Conservation (phyloP, 768 basidiomycete species). For the Gautieria morchelliformis region DNA sequence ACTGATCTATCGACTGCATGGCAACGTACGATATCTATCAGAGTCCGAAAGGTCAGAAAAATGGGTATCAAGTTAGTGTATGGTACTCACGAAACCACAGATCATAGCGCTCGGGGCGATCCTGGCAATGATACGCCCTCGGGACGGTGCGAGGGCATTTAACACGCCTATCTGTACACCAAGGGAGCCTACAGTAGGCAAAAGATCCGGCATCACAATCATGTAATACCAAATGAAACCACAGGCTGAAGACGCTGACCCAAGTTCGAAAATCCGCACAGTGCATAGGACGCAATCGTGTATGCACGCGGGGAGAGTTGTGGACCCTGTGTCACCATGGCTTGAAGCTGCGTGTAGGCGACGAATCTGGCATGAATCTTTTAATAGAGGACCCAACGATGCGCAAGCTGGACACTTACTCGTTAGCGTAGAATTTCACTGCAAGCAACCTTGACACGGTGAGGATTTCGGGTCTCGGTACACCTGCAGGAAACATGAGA, state of each 20-base stretch:
- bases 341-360: slow-evolving; percentile 37
- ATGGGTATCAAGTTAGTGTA: not conserved
- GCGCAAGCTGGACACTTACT: slow-evolving; percentile 44
- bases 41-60: not conserved
- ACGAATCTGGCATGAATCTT: slow-evolving; percentile 7
- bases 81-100: slow-evolving; percentile 51
- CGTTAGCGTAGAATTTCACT: slow-evolving; percentile 80
- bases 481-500: slow-evolving; percentile 30
- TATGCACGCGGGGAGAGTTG: slow-evolving; percentile 65
- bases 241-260: not conserved
- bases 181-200: slow-evolving; percentile 42
- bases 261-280: slow-evolving; percentile 88
- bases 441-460: slow-evolving; percentile 73
- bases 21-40: not conserved
- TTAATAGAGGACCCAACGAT: not conserved
- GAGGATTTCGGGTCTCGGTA: slow-evolving; percentile 74
- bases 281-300: slow-evolving; percentile 77
- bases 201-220: not conserved
- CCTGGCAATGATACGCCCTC: slow-evolving; percentile 59
- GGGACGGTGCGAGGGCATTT: slow-evolving; percentile 57
- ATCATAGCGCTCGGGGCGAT: slow-evolving; percentile 62
- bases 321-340: slow-evolving; percentile 31
- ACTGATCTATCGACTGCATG: not conserved
- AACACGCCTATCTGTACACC: slow-evolving; percentile 83
- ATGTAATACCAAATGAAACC: not conserved